A percentile compares a stretch with the other conserved stretches of the same genome.
phyloP scores from a whole-genome alignment of 208 protist species.

The Borovskyia barvae region DNA sequence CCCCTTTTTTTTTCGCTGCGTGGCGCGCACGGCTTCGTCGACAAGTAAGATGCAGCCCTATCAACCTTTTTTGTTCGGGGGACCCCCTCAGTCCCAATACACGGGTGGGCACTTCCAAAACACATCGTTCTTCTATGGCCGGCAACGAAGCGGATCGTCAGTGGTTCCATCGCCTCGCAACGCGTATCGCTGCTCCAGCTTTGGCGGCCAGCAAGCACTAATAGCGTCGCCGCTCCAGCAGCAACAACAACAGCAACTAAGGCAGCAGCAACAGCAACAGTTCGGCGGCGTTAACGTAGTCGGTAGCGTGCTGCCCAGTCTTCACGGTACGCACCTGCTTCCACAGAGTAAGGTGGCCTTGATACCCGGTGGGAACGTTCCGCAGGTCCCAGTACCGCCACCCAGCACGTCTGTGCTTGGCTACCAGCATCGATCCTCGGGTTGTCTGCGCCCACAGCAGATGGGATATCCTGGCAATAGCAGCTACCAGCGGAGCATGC shows the following conservation, averaged over 20 bases:
- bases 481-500: conserved; percentile 4
- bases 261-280: conserved; percentile 2
- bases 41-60: conserved; percentile 18
- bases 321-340: conserved; percentile 21
- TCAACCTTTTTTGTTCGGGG: conserved; percentile 22
- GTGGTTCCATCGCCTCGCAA: conserved; percentile 7
- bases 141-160: conserved; percentile 10
- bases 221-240: no score
- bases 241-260: neutral
- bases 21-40: no score
- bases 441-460: conserved; percentile 2
- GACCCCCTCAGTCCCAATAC: conserved; percentile 5
- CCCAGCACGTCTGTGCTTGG: conserved; percentile 1
- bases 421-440: conserved; percentile 14
- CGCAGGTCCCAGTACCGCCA: conserved; percentile 10
- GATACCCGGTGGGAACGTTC: neutral
- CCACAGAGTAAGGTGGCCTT: conserved; percentile 5
- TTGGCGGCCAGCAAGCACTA: conserved; percentile 4
- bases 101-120: conserved; percentile 12
- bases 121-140: conserved; percentile 7
- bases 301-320: conserved; percentile 11
- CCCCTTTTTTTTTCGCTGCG: neutral
- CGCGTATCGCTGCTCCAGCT: conserved; percentile 6
- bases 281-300: neutral
- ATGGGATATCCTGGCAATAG: conserved; percentile 1